Percentiles rank a stretch among this genome's conserved stretches.
Conservation (phyloP, 176 grass and related monocot genomes). For the Oryza australiensis region DNA sequence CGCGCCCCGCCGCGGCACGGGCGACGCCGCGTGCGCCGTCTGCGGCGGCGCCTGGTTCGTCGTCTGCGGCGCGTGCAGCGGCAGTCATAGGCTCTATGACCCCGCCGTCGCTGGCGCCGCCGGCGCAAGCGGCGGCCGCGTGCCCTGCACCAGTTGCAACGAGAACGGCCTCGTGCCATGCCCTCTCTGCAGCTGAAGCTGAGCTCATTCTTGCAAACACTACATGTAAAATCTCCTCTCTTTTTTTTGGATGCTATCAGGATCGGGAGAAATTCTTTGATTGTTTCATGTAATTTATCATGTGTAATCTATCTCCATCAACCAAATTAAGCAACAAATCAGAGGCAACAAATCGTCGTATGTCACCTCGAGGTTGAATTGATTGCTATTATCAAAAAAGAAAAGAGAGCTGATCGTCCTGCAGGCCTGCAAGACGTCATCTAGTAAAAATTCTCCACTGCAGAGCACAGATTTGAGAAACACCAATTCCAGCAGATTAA, state of each 20-base stretch:
- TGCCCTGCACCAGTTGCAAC: constrained; percentile 41
- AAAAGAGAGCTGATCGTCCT: no score
- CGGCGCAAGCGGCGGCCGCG: neutral
- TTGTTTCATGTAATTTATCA: neutral
- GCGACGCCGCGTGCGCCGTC: constrained; percentile 46
- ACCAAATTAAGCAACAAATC: neutral
- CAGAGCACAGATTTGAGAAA: neutral
- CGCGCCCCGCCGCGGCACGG: constrained; percentile 8
- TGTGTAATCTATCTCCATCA: neutral
- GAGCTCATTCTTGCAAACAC: neutral
- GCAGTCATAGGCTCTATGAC: constrained; percentile 78
- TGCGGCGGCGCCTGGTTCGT: constrained; percentile 78
- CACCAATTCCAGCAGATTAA: neutral
- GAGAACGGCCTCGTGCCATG: constrained; percentile 54
- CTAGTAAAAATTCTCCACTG: neutral
- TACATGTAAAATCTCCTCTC: constrained; percentile 14
- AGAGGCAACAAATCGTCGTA: neutral
- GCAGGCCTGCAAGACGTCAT: neutral
- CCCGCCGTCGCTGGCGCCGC: neutral
- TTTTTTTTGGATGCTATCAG: neutral
- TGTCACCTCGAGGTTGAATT: no score
- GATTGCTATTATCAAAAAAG: no score
- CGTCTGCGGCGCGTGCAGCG: constrained; percentile 65
- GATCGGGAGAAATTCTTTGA: constrained; percentile 6
- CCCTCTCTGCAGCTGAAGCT: constrained; percentile 41